Evolutionary conservation across 352 stramenopile species (phyloP).

Genomic region (Phytopythium kandeliae): DNA sequence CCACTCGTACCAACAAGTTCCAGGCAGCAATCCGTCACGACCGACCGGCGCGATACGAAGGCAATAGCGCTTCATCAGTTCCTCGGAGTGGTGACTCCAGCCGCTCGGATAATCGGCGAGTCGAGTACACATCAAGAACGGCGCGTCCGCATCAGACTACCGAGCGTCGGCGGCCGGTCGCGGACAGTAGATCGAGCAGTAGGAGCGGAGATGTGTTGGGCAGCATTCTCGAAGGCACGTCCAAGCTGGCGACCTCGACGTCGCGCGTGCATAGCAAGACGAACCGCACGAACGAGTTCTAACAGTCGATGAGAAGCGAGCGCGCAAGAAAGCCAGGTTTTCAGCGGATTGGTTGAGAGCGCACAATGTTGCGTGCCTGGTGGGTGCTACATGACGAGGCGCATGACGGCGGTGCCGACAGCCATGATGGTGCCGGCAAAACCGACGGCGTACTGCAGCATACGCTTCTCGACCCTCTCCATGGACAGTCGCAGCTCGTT

Average conservation of each 20-base stretch:
- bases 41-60: constrained; percentile 10
- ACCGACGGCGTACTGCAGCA: constrained; percentile 84
- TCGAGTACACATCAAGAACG: neutral
- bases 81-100: neutral
- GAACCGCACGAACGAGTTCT: constrained; percentile 34
- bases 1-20: neutral
- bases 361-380: neutral
- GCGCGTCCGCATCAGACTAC: neutral
- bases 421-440: constrained; percentile 87
- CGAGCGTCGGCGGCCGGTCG: constrained; percentile 1
- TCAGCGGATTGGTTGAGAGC: no score
- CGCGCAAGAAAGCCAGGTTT: neutral
- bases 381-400: constrained; percentile 53
- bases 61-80: neutral
- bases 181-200: constrained; percentile 4
- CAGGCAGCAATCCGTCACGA: neutral
- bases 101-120: neutral
- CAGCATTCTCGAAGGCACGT: constrained; percentile 66
- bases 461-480: constrained; percentile 87
- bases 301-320: constrained; percentile 1
- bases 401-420: constrained; percentile 67
- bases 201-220: constrained; percentile 30
- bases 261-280: constrained; percentile 54
- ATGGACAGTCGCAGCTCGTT: constrained; percentile 85
- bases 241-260: constrained; percentile 55